A percentile compares a stretch with the other conserved stretches of the same genome.
phyloP scores from a whole-genome alignment of 208 protist genomes.

The Trypanosomatidae sp. region DNA sequence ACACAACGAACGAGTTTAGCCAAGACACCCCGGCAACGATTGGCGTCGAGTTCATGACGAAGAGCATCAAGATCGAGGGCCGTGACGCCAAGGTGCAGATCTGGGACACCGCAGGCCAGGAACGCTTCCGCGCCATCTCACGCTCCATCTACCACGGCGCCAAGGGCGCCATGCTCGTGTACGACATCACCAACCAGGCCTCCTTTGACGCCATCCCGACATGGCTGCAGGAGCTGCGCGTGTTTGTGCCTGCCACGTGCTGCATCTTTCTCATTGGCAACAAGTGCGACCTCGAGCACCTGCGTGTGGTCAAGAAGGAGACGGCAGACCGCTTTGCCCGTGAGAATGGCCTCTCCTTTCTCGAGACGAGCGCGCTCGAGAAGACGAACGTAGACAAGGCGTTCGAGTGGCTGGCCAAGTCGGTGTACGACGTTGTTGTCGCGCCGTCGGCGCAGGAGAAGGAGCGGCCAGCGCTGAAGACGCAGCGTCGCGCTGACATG shows the following conservation, averaged over 20 bases:
- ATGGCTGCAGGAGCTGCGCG: slow-evolving; percentile 97
- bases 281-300: slow-evolving; percentile 92
- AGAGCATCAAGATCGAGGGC: slow-evolving; percentile 84
- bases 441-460: slow-evolving; percentile 27
- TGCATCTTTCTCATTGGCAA: slow-evolving; percentile 99
- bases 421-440: slow-evolving; percentile 80
- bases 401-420: slow-evolving; percentile 97
- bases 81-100: slow-evolving; percentile 98
- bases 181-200: slow-evolving; percentile 97
- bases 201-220: slow-evolving; percentile 96
- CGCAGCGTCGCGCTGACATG: not conserved
- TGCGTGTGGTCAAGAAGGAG: slow-evolving; percentile 90
- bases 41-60: slow-evolving; percentile 91
- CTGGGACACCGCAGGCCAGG: slow-evolving; percentile 98
- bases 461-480: slow-evolving; percentile 2
- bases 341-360: slow-evolving; percentile 94
- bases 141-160: slow-evolving; percentile 95
- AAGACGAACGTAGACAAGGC: slow-evolving; percentile 98
- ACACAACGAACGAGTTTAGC: slow-evolving; percentile 82
- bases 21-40: slow-evolving; percentile 86
- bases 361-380: slow-evolving; percentile 98
- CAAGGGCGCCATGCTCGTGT: slow-evolving; percentile 98
- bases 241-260: slow-evolving; percentile 94
- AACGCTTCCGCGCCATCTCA: slow-evolving; percentile 98
- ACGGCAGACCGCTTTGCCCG: slow-evolving; percentile 92